These are phyloP conservation scores for Spinacia oleracea DNA, from an alignment of 179 eudicot species.

Conservation along the genomic window DNA sequence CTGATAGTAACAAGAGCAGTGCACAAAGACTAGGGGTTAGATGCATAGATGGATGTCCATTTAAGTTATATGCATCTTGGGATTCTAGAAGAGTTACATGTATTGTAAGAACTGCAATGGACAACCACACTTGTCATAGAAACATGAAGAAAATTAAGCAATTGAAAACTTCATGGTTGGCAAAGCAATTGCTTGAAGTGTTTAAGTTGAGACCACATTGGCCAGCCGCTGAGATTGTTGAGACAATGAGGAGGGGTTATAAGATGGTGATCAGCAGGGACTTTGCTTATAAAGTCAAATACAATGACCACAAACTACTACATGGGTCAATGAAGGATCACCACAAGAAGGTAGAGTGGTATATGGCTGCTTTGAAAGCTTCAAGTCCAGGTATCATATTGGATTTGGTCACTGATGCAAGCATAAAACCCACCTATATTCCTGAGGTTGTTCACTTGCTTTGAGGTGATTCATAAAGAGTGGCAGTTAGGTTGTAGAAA, in stretches of 20 bases:
- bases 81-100: neutral
- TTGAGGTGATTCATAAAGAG: too few relatives aligned
- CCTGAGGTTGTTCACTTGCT: constrained; percentile 2
- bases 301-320: neutral
- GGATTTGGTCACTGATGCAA: neutral
- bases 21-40: neutral
- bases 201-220: too few relatives aligned
- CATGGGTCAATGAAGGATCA: neutral
- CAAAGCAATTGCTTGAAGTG: too few relatives aligned
- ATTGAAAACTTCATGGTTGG: too few relatives aligned
- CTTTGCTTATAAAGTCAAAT: neutral
- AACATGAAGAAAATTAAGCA: too few relatives aligned
- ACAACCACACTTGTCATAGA: too few relatives aligned
- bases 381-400: neutral
- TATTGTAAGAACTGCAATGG: too few relatives aligned
- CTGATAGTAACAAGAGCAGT: neutral
- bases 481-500: neutral
- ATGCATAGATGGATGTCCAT: neutral
- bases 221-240: neutral
- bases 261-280: neutral
- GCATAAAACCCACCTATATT: neutral
- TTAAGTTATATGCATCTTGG: neutral
- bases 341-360: neutral
- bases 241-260: neutral
- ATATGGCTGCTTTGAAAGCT: neutral